Evolutionary conservation across 2,329 filamentous ascomycete species (phyloP), one percentile per base, ranked within the genome.

Genomic region (Sporothrix brasiliensis): DNA sequence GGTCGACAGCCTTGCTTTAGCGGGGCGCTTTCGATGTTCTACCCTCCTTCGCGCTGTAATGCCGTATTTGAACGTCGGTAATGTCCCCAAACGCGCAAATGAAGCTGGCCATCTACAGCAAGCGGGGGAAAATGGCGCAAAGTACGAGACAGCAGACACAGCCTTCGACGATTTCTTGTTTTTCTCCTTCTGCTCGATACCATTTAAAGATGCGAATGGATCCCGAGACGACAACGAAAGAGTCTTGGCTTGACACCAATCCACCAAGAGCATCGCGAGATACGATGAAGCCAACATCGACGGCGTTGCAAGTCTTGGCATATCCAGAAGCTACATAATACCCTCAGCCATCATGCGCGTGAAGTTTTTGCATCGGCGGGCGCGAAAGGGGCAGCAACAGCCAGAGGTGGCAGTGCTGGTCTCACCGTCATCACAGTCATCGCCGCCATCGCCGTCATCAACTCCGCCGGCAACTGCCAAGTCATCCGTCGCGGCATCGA

Each of bases 11-110:
- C 63, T 67, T 53, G 49, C 30, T 53, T 67, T 53, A 67, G 63
- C 30, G 63, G 34, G 27, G 30, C 34, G 27, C 1, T 53, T 41
- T 41, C n/a, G 19, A 16, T 41, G 24, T 7, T 67, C 49, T 2
- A 24, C 30, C 49, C 63, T 24, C 49, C 39, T 19, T 68, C 66
- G 50, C 52, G 66, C 52, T 68, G 66, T 58, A 68, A 41, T 47
- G 16, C 65, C 65, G 6, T 11, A 13, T 41, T 44, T 56, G 65
- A 50, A 27, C 65, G 21, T 67, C 65, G 65, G 63, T 66, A 19
- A 52, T 47, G 63, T 50, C 27, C 27, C 27, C 27, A 50, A 50
- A 52, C 7, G 24, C 27, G 47, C 16, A 30, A 50, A 34, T 13
- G 27, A 50, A 10, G 5, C 19, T 9, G 44, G 24, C 21, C 41